A percentile compares a stretch with the other conserved stretches of the same genome.
phyloP scores from a whole-genome alignment of 1,284 basidiomycete genomes.

The Pseudozyma tsukubaensis region DNA sequence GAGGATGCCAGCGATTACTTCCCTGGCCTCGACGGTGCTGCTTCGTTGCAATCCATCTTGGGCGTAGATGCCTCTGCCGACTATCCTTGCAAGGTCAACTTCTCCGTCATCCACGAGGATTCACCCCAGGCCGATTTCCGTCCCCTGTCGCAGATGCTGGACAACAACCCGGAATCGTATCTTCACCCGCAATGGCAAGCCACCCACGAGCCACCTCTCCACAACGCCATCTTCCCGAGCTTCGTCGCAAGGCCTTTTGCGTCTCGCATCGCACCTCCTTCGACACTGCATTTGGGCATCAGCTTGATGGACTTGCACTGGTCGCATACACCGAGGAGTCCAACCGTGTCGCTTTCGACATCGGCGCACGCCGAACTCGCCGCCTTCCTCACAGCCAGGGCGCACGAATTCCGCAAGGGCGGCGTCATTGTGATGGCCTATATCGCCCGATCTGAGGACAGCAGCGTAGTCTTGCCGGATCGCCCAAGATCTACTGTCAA shows the following conservation, averaged over 20 bases:
- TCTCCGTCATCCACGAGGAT: conserved; percentile 69
- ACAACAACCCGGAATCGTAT: conserved; percentile 63
- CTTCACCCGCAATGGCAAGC: conserved; percentile 64
- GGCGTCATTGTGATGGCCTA: conserved; percentile 69
- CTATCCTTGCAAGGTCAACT: conserved; percentile 56
- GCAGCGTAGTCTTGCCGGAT: conserved; percentile 40
- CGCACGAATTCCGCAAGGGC: conserved; percentile 69
- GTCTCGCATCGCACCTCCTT: conserved; percentile 66
- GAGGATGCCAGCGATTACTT: conserved; percentile 36
- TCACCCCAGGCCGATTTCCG: conserved; percentile 66
- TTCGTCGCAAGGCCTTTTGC: conserved; percentile 68
- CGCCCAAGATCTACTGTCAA: conserved; percentile 44
- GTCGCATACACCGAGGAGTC: conserved; percentile 65
- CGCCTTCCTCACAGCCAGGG: conserved; percentile 68
- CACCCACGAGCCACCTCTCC: conserved; percentile 55
- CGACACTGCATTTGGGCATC: conserved; percentile 67
- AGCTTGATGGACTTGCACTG: conserved; percentile 70
- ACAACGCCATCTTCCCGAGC: conserved; percentile 64
- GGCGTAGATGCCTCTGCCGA: conserved; percentile 34
- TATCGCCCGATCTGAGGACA: conserved; percentile 67
- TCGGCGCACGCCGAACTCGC: conserved; percentile 69
- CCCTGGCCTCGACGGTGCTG: conserved; percentile 31
- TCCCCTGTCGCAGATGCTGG: conserved; percentile 59
- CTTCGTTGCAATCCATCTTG: conserved; percentile 38
- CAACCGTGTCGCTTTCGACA: conserved; percentile 61